Evolutionary conservation across 2,329 filamentous ascomycete genomes (phyloP).

Genomic region (Fusarium mexicanum): DNA sequence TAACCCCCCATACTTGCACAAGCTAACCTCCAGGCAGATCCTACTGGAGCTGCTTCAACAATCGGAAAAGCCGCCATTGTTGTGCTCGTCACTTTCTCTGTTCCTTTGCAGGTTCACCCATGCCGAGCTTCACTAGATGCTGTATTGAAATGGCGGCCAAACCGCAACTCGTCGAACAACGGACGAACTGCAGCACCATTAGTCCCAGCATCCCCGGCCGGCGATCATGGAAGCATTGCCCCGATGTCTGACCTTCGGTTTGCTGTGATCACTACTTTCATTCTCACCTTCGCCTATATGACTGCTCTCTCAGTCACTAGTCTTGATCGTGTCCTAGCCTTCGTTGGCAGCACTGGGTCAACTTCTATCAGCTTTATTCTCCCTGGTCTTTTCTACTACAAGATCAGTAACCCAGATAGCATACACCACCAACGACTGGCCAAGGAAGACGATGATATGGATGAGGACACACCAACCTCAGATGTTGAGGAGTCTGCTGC

Average conservation of each 20-base stretch:
- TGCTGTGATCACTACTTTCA: slow-evolving; percentile 84
- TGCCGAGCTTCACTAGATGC: slow-evolving; percentile 96
- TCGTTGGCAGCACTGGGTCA: slow-evolving; percentile 92
- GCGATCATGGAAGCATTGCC: slow-evolving; percentile 63
- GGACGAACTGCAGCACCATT: slow-evolving; percentile 55
- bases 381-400: slow-evolving; percentile 97
- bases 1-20: background rate
- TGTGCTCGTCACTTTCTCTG: slow-evolving; percentile 93
- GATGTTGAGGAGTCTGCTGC: slow-evolving; percentile 60
- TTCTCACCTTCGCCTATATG: slow-evolving; percentile 85
- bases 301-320: slow-evolving; percentile 91
- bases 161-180: slow-evolving; percentile 51
- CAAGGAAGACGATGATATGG: slow-evolving; percentile 91
- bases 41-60: slow-evolving; percentile 74
- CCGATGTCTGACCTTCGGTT: slow-evolving; percentile 89
- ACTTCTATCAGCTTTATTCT: slow-evolving; percentile 98
- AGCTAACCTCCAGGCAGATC: slow-evolving; percentile 46
- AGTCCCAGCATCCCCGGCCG: slow-evolving; percentile 50
- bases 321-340: slow-evolving; percentile 90
- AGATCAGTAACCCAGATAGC: slow-evolving; percentile 91
- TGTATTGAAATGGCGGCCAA: slow-evolving; percentile 90
- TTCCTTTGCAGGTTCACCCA: slow-evolving; percentile 94
- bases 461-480: slow-evolving; percentile 60
- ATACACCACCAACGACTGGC: slow-evolving; percentile 84
- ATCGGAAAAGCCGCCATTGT: slow-evolving; percentile 97